Evolutionary conservation across 1,139 yeast species (phyloP), one percentile per base, ranked within the genome.

Genomic region (Wickerhamomyces sp.): DNA sequence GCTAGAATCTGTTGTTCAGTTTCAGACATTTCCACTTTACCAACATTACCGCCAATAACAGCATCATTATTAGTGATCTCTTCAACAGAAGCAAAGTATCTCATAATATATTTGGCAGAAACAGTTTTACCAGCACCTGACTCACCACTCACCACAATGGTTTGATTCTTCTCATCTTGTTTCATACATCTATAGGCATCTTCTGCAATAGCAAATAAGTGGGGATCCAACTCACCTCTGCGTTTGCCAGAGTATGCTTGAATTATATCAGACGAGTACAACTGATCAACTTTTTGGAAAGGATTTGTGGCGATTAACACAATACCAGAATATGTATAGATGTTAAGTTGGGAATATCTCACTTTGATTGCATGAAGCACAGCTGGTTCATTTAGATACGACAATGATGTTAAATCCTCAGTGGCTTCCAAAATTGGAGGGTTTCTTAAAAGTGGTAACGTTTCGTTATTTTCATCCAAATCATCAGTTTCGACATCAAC

Each of bases 91-190:
- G 98, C 97, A 64, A 92, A 90, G 63, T 89, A 92, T 60, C 97
- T 78, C 98, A 92, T 92, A 50, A 92, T 92, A 62, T 87, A 92
- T 63, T 92, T 92, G 37, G 99, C 98, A 48, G 94, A 81, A 31
- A 92, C 97, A 3, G 98, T 94, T 59, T 92, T 94, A 64, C 98
- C 98, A 19, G 98, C 98, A 62, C 98, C 98, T 7, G 96, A 87
- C 64, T 92, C 98, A 62, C 98, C 98, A 55, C 94, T 81, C 21
- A 92, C 98, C 29, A 92, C 96, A 51, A 92, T 90, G 1, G 98
- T 92, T 66, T 92, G 98, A 65, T 92, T 90, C 53, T 78, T 72
- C 32, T 76, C 71, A 55, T 88, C 94, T 39, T 82, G 74, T 54
- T 85, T 81, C 98, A 92, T 90, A 61, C 95, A 84, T 58, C 95